These are phyloP conservation scores for Fusarium mexicanum DNA, from an alignment of 2,329 filamentous ascomycete genomes.

Conservation along the genomic window DNA sequence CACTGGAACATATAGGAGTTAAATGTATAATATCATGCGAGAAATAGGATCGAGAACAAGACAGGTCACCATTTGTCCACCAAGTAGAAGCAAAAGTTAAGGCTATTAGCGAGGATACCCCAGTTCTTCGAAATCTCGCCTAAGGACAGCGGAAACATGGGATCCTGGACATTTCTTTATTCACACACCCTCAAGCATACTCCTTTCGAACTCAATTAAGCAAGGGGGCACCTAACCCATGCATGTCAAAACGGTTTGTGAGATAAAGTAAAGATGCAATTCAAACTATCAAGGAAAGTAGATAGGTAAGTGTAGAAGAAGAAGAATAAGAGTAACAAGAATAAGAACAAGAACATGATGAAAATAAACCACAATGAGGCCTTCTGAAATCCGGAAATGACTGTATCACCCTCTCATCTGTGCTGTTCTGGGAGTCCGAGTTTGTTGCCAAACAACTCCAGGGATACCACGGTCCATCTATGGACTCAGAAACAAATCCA, in stretches of 20 bases:
- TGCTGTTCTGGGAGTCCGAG: conserved; percentile 32
- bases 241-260: neutral
- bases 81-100: conserved; percentile 4
- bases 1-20: neutral
- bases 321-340: neutral
- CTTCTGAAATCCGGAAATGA: conserved; percentile 30
- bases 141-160: conserved; percentile 2
- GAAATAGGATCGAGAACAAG: neutral
- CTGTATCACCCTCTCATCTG: conserved; percentile 34
- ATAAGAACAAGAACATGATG: neutral
- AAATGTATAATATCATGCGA: conserved; percentile 6
- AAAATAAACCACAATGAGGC: conserved; percentile 3
- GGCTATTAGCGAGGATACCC: conserved; percentile 7
- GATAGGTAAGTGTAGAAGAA: conserved; percentile 21
- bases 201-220: conserved; percentile 17
- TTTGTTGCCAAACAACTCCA: conserved; percentile 29
- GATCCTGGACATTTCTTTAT: conserved; percentile 28
- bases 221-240: conserved; percentile 11
- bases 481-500: conserved; percentile 14
- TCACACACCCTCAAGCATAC: conserved; percentile 20
- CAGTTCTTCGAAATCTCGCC: conserved; percentile 21
- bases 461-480: conserved; percentile 36
- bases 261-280: conserved; percentile 14
- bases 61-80: neutral
- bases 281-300: conserved; percentile 25